These are phyloP conservation scores for Hortaea werneckii DNA, from an alignment of 2,329 filamentous ascomycete genomes.

Conservation along the genomic window DNA sequence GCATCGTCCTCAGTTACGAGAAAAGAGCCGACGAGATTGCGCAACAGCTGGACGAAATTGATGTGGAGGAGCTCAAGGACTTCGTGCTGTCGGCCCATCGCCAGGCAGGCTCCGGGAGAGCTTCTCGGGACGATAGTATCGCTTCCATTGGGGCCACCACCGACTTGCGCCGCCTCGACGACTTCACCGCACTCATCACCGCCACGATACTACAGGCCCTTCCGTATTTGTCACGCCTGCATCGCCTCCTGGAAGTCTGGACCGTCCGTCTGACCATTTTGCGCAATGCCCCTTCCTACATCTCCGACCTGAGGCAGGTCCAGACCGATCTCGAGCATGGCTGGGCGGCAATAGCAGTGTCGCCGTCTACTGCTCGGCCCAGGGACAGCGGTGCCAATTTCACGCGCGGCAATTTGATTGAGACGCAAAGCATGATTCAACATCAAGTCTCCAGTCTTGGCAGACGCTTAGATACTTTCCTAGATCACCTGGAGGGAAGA, in stretches of 20 bases:
- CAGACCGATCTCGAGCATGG: conserved; percentile 55
- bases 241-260: conserved; percentile 67
- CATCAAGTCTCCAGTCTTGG: conserved; percentile 61
- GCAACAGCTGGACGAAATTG: conserved; percentile 56
- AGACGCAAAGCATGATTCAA: conserved; percentile 48
- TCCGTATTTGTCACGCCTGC: conserved; percentile 66
- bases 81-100: conserved; percentile 77
- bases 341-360: conserved; percentile 49
- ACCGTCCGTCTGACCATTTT: conserved; percentile 64
- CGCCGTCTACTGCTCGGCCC: conserved; percentile 10
- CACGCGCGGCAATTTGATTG: conserved; percentile 13
- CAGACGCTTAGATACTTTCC: conserved; percentile 66
- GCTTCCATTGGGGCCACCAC: conserved; percentile 9
- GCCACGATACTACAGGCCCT: conserved; percentile 84
- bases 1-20: conserved; percentile 59
- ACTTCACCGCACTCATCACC: conserved; percentile 81
- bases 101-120: conserved; percentile 36
- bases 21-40: conserved; percentile 63
- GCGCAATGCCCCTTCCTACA: conserved; percentile 58
- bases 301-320: conserved; percentile 53
- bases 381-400: conserved; percentile 7
- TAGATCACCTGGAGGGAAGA: conserved; percentile 76
- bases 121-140: conserved; percentile 26
- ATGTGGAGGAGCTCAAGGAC: conserved; percentile 79
- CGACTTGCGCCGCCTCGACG: conserved; percentile 51